A percentile compares a stretch with the other conserved stretches of the same genome.
phyloP scores from a whole-genome alignment of 257 asterid species.

The Penstemon newberryi region DNA sequence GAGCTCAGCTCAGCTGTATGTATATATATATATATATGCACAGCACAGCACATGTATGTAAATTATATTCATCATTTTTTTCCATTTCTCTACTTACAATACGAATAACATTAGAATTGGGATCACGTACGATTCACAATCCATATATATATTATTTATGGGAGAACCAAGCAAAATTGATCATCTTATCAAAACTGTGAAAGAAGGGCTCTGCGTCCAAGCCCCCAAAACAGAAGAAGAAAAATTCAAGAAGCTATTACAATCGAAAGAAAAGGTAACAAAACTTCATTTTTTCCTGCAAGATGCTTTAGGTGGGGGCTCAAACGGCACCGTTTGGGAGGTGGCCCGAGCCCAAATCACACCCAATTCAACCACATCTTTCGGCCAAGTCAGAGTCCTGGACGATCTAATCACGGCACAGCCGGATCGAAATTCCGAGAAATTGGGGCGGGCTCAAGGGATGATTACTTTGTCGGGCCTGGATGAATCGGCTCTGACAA shows the following conservation, averaged over 20 bases:
- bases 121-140: no score
- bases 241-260: not conserved
- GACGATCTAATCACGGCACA: constrained; percentile 15
- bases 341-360: constrained; percentile 27
- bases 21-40: no score
- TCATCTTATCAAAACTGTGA: not conserved
- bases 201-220: not conserved
- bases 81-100: no score
- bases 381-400: constrained; percentile 23
- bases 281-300: constrained; percentile 27
- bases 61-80: no score
- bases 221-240: constrained; percentile 5
- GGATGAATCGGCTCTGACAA: constrained; percentile 1
- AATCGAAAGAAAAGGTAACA: constrained; percentile 2
- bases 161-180: not conserved
- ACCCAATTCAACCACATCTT: not conserved
- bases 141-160: not conserved
- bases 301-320: constrained; percentile 13
- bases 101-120: no score
- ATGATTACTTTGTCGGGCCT: constrained; percentile 19
- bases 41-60: no score
- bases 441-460: constrained; percentile 28
- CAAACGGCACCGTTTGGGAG: constrained; percentile 25
- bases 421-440: constrained; percentile 21
- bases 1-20: no score